Evolutionary conservation across 148 eudicot genomes (phyloP).

Genomic region (Amaranthus cruentus): DNA sequence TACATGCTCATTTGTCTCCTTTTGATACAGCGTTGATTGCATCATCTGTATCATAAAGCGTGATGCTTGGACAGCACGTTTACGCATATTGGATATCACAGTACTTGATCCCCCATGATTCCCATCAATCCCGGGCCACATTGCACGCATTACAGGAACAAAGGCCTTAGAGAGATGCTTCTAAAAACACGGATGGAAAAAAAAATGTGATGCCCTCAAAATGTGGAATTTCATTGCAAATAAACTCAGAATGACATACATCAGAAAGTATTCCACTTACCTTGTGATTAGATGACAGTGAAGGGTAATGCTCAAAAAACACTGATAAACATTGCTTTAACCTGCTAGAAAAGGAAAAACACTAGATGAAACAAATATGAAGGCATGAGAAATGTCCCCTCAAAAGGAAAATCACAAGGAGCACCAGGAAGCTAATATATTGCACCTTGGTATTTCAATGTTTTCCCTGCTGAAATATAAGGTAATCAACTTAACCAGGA

Average conservation of each 20-base stretch:
- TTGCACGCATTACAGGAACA: constrained; percentile 58
- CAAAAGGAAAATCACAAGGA: constrained; percentile 19
- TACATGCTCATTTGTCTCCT: constrained; percentile 34
- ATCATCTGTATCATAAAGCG: constrained; percentile 96
- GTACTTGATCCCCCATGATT: constrained; percentile 51
- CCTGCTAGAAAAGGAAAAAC: constrained; percentile 30
- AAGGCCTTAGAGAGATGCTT: constrained; percentile 74
- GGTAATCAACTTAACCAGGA: constrained; percentile 61
- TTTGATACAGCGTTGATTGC: constrained; percentile 59
- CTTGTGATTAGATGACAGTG: constrained; percentile 73
- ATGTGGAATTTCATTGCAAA: not conserved
- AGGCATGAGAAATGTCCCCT: not conserved
- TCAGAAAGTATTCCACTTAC: constrained; percentile 35
- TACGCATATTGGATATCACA: constrained; percentile 73
- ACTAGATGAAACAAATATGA: constrained; percentile 1
- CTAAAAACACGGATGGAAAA: constrained; percentile 33
- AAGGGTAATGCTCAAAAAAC: constrained; percentile 96
- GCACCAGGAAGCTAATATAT: constrained; percentile 8
- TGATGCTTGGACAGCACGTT: constrained; percentile 86
- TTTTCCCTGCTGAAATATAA: constrained; percentile 61
- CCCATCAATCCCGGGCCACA: constrained; percentile 93
- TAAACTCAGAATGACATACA: not conserved
- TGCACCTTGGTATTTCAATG: constrained; percentile 56
- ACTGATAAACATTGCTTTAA: constrained; percentile 88
- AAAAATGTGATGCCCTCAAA: constrained; percentile 8